Conservation (phyloP, 371 early-diverging fungal species). For the Apophysomyces variabilis region DNA sequence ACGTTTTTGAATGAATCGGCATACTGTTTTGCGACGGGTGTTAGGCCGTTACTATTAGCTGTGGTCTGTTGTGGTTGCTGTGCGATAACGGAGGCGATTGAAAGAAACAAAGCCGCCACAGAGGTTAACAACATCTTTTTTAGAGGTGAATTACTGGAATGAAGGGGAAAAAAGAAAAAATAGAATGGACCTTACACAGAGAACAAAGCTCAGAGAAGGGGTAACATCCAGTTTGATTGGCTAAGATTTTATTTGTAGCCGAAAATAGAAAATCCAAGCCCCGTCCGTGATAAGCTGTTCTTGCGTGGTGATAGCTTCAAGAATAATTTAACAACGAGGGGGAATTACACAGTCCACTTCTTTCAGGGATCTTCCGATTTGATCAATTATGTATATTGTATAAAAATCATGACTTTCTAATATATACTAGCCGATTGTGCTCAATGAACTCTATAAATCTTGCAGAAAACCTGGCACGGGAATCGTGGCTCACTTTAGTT, state of each 20-base stretch:
- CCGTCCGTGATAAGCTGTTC: conserved; percentile 3
- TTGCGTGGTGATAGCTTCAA: too few species aligned
- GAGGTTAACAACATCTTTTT: conserved; percentile 14
- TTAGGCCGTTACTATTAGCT: conserved; percentile 10
- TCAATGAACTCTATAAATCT: too few species aligned
- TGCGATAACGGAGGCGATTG: neutral
- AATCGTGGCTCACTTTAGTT: too few species aligned
- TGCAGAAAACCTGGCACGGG: too few species aligned
- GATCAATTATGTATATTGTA: too few species aligned
- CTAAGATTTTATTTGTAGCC: conserved; percentile 10
- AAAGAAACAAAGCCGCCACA: conserved; percentile 21
- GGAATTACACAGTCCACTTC: too few species aligned
- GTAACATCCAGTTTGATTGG: conserved; percentile 6
- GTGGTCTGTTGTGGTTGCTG: conserved; percentile 19
- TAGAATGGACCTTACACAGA: neutral
- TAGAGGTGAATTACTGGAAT: neutral
- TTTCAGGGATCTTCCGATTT: too few species aligned
- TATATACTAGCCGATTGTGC: too few species aligned
- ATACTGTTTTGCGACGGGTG: conserved; percentile 31
- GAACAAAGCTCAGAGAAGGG: conserved; percentile 4
- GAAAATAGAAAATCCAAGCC: conserved; percentile 7
- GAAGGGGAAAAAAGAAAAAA: conserved; percentile 3
- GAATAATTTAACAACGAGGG: too few species aligned
- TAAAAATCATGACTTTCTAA: too few species aligned
- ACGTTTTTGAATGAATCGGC: conserved; percentile 35